These are phyloP conservation scores for Microsporum audouinii DNA, from an alignment of 2,329 filamentous ascomycete species.

Conservation along the genomic window DNA sequence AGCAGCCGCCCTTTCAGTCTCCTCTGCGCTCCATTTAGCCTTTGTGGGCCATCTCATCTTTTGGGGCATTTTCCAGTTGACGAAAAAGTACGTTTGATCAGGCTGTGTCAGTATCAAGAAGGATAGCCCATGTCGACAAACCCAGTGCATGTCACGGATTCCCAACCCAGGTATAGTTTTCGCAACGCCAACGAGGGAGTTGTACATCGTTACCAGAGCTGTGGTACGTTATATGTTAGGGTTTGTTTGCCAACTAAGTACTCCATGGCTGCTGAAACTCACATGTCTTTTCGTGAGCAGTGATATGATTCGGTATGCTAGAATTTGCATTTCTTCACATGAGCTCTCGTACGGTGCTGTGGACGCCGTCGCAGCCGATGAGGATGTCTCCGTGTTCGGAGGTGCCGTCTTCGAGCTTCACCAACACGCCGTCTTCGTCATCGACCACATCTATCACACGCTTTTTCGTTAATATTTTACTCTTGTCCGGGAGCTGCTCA, in stretches of 20 bases:
- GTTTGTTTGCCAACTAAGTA: neutral
- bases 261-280: neutral
- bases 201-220: neutral
- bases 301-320: constrained; percentile 8
- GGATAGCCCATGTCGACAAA: neutral
- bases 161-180: neutral
- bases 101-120: constrained; percentile 3
- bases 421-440: neutral
- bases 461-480: neutral
- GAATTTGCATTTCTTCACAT: constrained; percentile 22
- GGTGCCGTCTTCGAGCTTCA: constrained; percentile 21
- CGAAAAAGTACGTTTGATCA: neutral
- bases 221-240: neutral
- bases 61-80: neutral
- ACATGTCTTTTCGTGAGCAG: constrained; percentile 3
- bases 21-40: neutral
- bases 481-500: constrained; percentile 2
- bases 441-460: neutral
- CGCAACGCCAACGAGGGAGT: constrained; percentile 1
- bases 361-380: constrained; percentile 36
- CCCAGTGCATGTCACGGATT: constrained; percentile 1
- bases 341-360: constrained; percentile 27
- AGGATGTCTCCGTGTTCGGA: constrained; percentile 27
- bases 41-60: neutral
- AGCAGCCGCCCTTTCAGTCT: neutral